A percentile compares a stretch with the other conserved stretches of the same genome.
These are phyloP conservation scores for Phanerodontia chrysosporium DNA, from an alignment of 768 basidiomycete species.

Conservation along the genomic window DNA sequence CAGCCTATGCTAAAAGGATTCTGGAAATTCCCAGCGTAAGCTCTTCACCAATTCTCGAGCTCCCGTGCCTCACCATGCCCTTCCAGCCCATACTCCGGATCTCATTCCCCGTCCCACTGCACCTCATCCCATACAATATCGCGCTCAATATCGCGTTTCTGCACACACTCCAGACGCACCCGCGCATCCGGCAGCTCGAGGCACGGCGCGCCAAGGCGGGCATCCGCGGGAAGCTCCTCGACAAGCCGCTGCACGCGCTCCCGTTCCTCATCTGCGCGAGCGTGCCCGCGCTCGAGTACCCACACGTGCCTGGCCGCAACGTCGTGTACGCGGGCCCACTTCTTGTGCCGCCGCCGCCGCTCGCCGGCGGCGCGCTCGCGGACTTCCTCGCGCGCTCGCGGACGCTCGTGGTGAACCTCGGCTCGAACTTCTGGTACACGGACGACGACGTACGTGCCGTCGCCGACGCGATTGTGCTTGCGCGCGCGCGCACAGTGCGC, in stretches of 20 bases:
- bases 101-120: conserved; percentile 11
- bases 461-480: conserved; percentile 6
- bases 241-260: conserved; percentile 4
- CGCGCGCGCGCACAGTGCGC: background rate
- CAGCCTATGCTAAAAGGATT: conserved; percentile 13
- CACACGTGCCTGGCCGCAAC: conserved; percentile 5
- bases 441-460: conserved; percentile 3
- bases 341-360: conserved; percentile 2
- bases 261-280: conserved; percentile 13
- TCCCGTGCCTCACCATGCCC: background rate
- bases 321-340: conserved; percentile 12
- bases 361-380: conserved; percentile 1
- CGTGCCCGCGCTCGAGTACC: conserved; percentile 13
- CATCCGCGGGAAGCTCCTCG: conserved; percentile 9
- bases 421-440: conserved; percentile 14
- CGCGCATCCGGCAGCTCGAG: conserved; percentile 10
- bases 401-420: conserved; percentile 13
- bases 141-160: conserved; percentile 6
- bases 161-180: conserved; percentile 6
- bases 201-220: conserved; percentile 8
- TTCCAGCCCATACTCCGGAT: conserved; percentile 10
- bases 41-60: background rate
- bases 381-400: conserved; percentile 6
- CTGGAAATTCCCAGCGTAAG: conserved; percentile 15
- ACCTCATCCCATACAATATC: conserved; percentile 11